phyloP scores from a whole-genome alignment of 257 asterid species.

The Nicotiana obtusifolia region DNA sequence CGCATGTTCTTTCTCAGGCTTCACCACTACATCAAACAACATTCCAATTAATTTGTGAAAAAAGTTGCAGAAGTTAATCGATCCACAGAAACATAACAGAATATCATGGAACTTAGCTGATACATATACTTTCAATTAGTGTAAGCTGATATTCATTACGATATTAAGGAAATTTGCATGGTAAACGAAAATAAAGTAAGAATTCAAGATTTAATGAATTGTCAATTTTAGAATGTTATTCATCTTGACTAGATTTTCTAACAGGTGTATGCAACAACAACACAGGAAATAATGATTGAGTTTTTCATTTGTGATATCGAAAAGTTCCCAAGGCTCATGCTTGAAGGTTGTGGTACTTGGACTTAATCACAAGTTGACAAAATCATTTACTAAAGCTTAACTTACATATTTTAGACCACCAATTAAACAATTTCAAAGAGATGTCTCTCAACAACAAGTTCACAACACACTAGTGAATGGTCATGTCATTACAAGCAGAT shows the following conservation, averaged over 20 bases:
- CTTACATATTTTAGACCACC: background rate
- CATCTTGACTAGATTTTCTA: background rate
- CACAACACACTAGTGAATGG: background rate
- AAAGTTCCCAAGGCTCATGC: background rate
- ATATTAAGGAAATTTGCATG: background rate
- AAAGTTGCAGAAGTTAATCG: background rate
- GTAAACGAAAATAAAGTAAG: background rate
- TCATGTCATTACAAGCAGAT: background rate
- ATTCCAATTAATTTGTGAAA: background rate
- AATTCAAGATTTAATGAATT: background rate
- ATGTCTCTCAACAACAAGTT: background rate
- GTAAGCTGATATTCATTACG: background rate
- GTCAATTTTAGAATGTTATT: background rate
- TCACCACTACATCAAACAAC: slow-evolving; percentile 51
- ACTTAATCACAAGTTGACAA: background rate
- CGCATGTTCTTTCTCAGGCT: slow-evolving; percentile 65
- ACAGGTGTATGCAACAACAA: background rate
- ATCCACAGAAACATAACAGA: background rate
- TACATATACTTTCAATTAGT: background rate
- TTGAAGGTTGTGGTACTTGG: background rate
- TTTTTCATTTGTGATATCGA: background rate
- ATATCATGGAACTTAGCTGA: background rate
- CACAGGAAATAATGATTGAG: background rate
- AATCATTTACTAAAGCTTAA: background rate
- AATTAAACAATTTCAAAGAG: background rate